Percentiles rank a stretch among this genome's conserved stretches.
phyloP scores from a whole-genome alignment of 441 rosid genomes.

The Croton laevigatus region DNA sequence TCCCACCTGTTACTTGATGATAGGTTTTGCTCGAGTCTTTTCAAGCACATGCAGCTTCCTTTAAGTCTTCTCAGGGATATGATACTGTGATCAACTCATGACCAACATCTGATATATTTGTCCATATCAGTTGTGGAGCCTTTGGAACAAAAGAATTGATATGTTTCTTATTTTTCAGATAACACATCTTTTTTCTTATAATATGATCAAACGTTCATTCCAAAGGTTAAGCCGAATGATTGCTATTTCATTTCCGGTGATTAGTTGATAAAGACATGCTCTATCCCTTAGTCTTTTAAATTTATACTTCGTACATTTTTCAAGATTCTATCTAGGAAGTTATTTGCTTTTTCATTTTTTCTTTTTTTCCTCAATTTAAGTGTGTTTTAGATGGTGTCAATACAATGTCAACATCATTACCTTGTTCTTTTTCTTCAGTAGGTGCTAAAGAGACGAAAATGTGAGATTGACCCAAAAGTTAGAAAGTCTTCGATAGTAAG shows the following conservation, averaged over 20 bases:
- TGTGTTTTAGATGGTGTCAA: neutral
- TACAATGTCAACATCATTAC: neutral
- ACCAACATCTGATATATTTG: constrained; percentile 10
- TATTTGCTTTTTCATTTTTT: neutral
- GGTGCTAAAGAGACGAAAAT: constrained; percentile 22
- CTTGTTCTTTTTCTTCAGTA: constrained; percentile 20
- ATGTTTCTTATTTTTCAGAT: constrained; percentile 14
- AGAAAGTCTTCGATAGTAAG: constrained; percentile 24
- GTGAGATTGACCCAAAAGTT: constrained; percentile 29
- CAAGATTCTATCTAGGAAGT: neutral
- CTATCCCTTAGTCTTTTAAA: neutral
- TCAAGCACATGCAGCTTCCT: constrained; percentile 28
- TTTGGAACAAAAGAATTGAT: constrained; percentile 13
- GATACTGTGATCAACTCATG: constrained; percentile 20
- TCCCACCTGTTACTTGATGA: constrained; percentile 19
- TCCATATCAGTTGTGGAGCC: constrained; percentile 13
- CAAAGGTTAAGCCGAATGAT: neutral
- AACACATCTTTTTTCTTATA: constrained; percentile 7
- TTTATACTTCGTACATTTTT: neutral
- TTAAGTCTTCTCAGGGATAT: constrained; percentile 27
- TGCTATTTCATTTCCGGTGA: constrained; percentile 11
- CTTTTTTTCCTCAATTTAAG: no score
- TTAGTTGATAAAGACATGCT: constrained; percentile 10
- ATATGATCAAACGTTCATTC: neutral
- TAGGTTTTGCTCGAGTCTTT: constrained; percentile 27